phyloP scores from a whole-genome alignment of 2,329 filamentous ascomycete species.

The Dactylellina sp. region DNA sequence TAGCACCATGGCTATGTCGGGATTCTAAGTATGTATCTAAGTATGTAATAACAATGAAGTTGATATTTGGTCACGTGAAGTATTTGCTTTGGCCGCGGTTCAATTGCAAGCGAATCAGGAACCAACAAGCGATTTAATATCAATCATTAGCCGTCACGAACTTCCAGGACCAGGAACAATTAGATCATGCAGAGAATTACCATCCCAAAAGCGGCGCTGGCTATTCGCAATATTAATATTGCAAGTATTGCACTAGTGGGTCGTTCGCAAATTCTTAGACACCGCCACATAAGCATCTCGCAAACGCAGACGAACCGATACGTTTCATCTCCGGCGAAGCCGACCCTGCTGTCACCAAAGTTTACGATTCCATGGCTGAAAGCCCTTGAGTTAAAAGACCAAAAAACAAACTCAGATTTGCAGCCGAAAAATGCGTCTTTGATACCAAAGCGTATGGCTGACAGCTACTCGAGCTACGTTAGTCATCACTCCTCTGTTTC shows the following conservation, averaged over 20 bases:
- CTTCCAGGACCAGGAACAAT: too few relatives aligned
- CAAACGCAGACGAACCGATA: constrained; percentile 21
- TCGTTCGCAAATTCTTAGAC: not conserved
- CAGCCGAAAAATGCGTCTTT: constrained; percentile 68
- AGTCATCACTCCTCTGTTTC: constrained; percentile 61
- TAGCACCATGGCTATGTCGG: too few relatives aligned
- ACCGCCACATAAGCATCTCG: not conserved
- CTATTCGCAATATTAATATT: not conserved
- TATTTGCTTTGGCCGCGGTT: too few relatives aligned
- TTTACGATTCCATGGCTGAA: constrained; percentile 52
- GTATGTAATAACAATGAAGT: too few relatives aligned
- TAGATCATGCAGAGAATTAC: constrained; percentile 17
- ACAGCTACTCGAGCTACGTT: constrained; percentile 77
- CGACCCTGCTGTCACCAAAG: constrained; percentile 48
- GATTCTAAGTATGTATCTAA: too few relatives aligned
- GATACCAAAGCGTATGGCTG: constrained; percentile 75
- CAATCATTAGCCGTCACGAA: too few relatives aligned
- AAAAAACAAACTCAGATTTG: not conserved
- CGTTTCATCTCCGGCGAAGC: constrained; percentile 36
- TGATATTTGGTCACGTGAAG: too few relatives aligned
- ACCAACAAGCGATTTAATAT: too few relatives aligned
- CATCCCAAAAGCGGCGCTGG: not conserved
- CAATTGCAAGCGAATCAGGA: too few relatives aligned
- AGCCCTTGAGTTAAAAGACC: constrained; percentile 42
- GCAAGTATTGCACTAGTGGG: constrained; percentile 8